Evolutionary conservation across 441 rosid species (phyloP).

Genomic region (Manihot esculenta): DNA sequence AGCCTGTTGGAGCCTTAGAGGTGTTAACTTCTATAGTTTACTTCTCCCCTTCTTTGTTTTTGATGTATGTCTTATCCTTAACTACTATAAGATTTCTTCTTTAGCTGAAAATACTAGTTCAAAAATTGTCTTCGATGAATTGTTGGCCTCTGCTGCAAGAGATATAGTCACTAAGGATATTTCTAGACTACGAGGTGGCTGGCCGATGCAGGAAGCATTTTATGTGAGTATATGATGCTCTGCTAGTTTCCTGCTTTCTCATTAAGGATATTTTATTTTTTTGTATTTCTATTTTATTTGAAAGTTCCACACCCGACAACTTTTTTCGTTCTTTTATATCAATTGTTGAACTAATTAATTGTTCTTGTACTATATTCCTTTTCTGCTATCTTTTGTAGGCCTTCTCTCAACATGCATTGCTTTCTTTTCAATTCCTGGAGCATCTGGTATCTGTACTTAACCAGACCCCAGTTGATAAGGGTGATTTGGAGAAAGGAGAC

Average conservation of each 20-base stretch:
- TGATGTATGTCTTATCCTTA: slow-evolving; percentile 37
- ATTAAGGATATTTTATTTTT: slow-evolving; percentile 1
- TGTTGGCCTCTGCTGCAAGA: slow-evolving; percentile 82
- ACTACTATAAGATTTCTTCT: slow-evolving; percentile 65
- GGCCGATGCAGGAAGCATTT: slow-evolving; percentile 99
- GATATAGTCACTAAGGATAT: slow-evolving; percentile 95
- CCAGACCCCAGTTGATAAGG: slow-evolving; percentile 51
- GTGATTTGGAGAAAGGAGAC: slow-evolving; percentile 68
- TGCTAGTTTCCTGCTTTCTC: slow-evolving; percentile 9
- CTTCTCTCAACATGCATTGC: slow-evolving; percentile 82
- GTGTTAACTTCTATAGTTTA: slow-evolving; percentile 11
- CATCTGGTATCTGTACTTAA: slow-evolving; percentile 75
- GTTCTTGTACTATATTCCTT: neutral
- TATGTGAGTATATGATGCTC: slow-evolving; percentile 58
- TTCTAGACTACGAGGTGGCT: slow-evolving; percentile 97
- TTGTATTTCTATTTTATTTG: neutral
- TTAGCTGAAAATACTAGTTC: slow-evolving; percentile 86
- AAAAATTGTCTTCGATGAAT: slow-evolving; percentile 80
- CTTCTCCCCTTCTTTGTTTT: slow-evolving; percentile 8
- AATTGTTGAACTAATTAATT: neutral
- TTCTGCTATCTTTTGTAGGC: slow-evolving; percentile 44
- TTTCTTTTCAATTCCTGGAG: slow-evolving; percentile 80
- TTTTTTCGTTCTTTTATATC: neutral
- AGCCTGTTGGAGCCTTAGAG: slow-evolving; percentile 20
- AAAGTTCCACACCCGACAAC: neutral